Percentiles rank a stretch among this genome's conserved stretches.
phyloP scores from a whole-genome alignment of 2,329 filamentous ascomycete species.

The Harringtonia lauricola region DNA sequence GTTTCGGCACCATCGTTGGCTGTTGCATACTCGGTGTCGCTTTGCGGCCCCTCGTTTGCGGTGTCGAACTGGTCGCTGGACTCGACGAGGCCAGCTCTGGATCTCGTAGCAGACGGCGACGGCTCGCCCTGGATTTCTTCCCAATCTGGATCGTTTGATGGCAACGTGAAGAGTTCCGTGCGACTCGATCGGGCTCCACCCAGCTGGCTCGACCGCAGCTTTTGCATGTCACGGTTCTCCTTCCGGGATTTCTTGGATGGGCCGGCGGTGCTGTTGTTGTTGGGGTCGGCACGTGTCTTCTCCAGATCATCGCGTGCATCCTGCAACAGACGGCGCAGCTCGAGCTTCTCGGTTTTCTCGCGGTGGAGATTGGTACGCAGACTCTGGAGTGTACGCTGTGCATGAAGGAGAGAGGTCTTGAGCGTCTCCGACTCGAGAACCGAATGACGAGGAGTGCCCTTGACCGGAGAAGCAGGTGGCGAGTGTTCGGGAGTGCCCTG shows the following conservation, averaged over 20 bases:
- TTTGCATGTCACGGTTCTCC: constrained; percentile 62
- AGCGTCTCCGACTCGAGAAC: constrained; percentile 92
- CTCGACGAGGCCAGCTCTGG: constrained; percentile 25
- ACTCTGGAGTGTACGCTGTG: constrained; percentile 92
- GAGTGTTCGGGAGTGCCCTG: constrained; percentile 77
- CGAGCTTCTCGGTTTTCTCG: constrained; percentile 97
- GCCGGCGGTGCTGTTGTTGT: constrained; percentile 18
- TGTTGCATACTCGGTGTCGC: constrained; percentile 53
- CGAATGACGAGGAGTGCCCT: constrained; percentile 81
- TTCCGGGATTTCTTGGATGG: constrained; percentile 52
- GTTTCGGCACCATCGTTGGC: constrained; percentile 75
- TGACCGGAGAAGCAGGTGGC: constrained; percentile 80
- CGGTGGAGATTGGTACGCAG: constrained; percentile 90
- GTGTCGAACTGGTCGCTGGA: constrained; percentile 66
- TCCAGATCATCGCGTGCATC: constrained; percentile 89
- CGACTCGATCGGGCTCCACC: constrained; percentile 63
- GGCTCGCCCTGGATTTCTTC: constrained; percentile 61
- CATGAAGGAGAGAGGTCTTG: constrained; percentile 87
- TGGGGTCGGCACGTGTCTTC: constrained; percentile 47
- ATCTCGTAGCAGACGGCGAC: constrained; percentile 27
- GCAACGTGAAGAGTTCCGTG: constrained; percentile 57
- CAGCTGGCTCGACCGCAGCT: constrained; percentile 51
- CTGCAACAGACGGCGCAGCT: constrained; percentile 88
- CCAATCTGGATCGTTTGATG: constrained; percentile 72
- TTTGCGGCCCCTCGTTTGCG: constrained; percentile 55